phyloP scores from a whole-genome alignment of 257 asterid genomes.

The Solanum habrochaites region DNA sequence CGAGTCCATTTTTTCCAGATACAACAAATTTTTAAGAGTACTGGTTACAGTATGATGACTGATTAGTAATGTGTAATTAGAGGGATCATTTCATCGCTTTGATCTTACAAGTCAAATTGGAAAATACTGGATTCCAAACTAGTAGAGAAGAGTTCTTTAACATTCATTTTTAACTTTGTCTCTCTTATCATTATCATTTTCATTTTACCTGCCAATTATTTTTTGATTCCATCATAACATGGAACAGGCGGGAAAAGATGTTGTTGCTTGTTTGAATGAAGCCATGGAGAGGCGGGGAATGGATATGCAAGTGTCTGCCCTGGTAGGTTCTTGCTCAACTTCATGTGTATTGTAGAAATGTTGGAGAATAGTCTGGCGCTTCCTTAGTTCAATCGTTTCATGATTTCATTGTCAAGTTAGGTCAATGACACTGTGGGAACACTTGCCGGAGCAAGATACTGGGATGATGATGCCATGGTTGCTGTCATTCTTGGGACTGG shows the following conservation, averaged over 20 bases:
- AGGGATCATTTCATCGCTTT: not conserved
- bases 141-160: not conserved
- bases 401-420: conserved; percentile 32
- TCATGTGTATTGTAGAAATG: not conserved
- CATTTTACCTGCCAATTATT: not conserved
- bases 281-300: conserved; percentile 62
- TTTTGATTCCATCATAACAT: not conserved
- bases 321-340: conserved; percentile 30
- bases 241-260: conserved; percentile 67
- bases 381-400: not conserved
- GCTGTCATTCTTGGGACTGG: conserved; percentile 78
- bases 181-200: not conserved
- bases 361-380: not conserved
- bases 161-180: not conserved
- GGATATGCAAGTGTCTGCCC: conserved; percentile 60
- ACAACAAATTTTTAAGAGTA: no score
- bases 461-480: conserved; percentile 75
- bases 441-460: conserved; percentile 68
- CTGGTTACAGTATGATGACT: not conserved
- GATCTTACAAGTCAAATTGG: not conserved
- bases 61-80: not conserved
- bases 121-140: not conserved
- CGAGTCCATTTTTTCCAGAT: not conserved
- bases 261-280: conserved; percentile 63
- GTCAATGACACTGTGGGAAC: conserved; percentile 81